These are phyloP conservation scores for Orbilia ellipsospora DNA, from an alignment of 2,329 filamentous ascomycete species.

Conservation along the genomic window DNA sequence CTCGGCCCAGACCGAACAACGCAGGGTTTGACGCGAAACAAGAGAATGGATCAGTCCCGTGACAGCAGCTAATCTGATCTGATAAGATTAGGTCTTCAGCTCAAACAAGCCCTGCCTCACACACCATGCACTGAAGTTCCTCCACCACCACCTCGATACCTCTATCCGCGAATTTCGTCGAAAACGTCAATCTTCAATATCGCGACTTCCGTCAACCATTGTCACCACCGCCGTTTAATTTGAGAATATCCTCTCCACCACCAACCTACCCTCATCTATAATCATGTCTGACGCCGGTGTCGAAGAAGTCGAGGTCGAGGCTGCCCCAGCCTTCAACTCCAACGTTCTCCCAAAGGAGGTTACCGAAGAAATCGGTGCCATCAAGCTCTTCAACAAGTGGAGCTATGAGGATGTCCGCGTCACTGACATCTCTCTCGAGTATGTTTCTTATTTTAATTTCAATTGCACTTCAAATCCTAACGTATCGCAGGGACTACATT, in stretches of 20 bases:
- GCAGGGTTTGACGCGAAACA: no score
- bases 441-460: constrained; percentile 67
- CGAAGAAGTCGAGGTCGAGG: constrained; percentile 94
- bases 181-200: constrained; percentile 5
- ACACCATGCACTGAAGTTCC: constrained; percentile 13
- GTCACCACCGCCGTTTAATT: constrained; percentile 1
- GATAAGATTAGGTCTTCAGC: constrained; percentile 20
- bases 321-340: constrained; percentile 77
- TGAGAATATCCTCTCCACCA: constrained; percentile 6
- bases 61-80: constrained; percentile 7
- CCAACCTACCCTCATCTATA: constrained; percentile 62
- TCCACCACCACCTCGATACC: neutral
- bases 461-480: constrained; percentile 58
- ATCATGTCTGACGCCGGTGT: constrained; percentile 95
- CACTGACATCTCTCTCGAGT: constrained; percentile 99
- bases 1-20: no score
- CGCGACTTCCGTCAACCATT: constrained; percentile 24
- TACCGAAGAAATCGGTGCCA: constrained; percentile 84
- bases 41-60: neutral
- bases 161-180: constrained; percentile 15
- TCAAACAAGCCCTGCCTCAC: constrained; percentile 35
- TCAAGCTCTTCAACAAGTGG: constrained; percentile 99
- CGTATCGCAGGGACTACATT: constrained; percentile 87
- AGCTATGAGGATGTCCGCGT: constrained; percentile 99
- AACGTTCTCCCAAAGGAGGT: constrained; percentile 93